Evolutionary conservation across 75 land plant genomes (phyloP).

Genomic region (Gnetum montanum): DNA sequence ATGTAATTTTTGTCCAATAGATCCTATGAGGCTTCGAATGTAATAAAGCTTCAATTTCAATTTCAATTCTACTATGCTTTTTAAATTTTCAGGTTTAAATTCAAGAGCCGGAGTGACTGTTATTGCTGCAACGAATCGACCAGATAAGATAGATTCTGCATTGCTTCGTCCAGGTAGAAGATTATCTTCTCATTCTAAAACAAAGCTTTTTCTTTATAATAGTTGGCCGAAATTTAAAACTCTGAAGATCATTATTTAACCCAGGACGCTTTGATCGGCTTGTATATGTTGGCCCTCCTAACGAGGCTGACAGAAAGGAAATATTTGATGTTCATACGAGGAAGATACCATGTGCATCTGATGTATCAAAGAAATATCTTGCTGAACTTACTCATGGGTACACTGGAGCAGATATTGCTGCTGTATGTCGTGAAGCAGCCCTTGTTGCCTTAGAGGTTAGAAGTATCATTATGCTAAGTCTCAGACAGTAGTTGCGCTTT

Average conservation of each 20-base stretch:
- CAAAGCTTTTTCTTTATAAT: not conserved
- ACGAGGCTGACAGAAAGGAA: constrained; percentile 64
- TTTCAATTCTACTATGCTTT: too few relatives aligned
- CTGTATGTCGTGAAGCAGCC: constrained; percentile 78
- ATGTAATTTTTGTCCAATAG: too few relatives aligned
- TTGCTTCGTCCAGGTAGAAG: constrained; percentile 91
- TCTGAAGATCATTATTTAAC: not conserved
- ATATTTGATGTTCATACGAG: constrained; percentile 81
- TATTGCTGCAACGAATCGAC: constrained; percentile 98
- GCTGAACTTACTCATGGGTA: constrained; percentile 66
- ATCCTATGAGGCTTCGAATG: too few relatives aligned
- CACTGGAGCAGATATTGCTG: constrained; percentile 95
- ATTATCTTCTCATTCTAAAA: not conserved
- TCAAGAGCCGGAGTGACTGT: constrained; percentile 72
- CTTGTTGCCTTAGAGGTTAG: constrained; percentile 77
- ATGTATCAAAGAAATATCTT: constrained; percentile 40
- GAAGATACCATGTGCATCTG: constrained; percentile 50
- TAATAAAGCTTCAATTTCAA: too few relatives aligned
- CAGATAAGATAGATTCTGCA: constrained; percentile 91
- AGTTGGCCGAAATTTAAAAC: not conserved
- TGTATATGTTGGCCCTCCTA: constrained; percentile 88
- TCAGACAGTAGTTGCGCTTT: not conserved
- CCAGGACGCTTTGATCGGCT: constrained; percentile 96
- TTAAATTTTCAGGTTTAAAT: constrained; percentile 47
- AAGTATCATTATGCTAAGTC: not conserved